A percentile compares a stretch with the other conserved stretches of the same genome.
These are phyloP conservation scores for Corylus avellana DNA, from an alignment of 306 rosid species.

Conservation along the genomic window DNA sequence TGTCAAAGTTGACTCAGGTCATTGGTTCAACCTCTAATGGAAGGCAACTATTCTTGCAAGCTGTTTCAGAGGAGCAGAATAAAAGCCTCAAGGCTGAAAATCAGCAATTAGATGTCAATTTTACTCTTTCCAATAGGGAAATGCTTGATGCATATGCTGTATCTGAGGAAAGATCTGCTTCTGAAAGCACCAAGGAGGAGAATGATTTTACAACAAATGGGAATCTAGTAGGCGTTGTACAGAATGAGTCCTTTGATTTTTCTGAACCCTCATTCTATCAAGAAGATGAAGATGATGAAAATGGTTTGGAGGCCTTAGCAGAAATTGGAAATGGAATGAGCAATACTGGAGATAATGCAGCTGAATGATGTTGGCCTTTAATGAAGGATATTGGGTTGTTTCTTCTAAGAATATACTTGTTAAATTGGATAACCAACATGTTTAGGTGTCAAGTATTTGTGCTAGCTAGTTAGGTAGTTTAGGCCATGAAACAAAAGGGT, in stretches of 20 bases:
- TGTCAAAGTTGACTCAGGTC: neutral
- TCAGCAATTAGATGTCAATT: neutral
- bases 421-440: constrained; percentile 7
- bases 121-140: neutral
- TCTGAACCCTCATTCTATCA: neutral
- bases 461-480: neutral
- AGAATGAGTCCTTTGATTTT: neutral
- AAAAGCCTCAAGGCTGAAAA: neutral
- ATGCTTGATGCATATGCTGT: neutral
- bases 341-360: neutral
- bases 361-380: neutral
- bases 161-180: neutral
- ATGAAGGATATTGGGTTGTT: constrained; percentile 7
- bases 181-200: neutral
- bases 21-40: constrained; percentile 7
- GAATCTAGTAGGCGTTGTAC: neutral
- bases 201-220: neutral
- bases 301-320: constrained; percentile 2
- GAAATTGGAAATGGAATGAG: neutral
- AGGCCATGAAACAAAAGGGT: neutral
- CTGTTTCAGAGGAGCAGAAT: neutral
- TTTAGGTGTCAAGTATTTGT: neutral
- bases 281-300: neutral
- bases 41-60: constrained; percentile 13
- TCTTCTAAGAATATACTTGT: neutral